Evolutionary conservation across 2,329 filamentous ascomycete genomes (phyloP), one percentile per base, ranked within the genome.

Genomic region (Aureobasidium mangrovei): DNA sequence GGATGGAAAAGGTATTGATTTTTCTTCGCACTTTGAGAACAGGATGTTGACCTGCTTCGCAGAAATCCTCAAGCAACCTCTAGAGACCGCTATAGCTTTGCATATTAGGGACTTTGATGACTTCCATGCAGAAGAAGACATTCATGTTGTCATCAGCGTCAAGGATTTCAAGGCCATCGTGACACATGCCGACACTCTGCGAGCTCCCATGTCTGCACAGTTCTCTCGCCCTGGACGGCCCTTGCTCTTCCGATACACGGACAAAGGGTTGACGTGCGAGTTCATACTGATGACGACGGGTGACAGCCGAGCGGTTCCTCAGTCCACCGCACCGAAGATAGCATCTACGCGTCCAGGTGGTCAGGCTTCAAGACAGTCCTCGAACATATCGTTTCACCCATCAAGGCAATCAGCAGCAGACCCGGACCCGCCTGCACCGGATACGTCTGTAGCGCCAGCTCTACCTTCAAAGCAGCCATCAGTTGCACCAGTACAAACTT

Each of bases 201-300:
- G 82, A 51, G 82, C 80, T n/a, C 77, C 79, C 43, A 73, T 91
- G 10, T 79, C 77, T 12, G 84, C 85, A 9, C 75, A 76, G 52
- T 91, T 90, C 68, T 90, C 87, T 2, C 73, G 79, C 28, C 86
- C 87, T 3, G 80, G 81, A 12, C 79, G 80, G 12, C 87, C 87
- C 1, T 78, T 91, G 64, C 84, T 88, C 62, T 77, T 91, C 56
- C 80, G 76, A 42, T 91, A 91, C 63, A 53, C 49, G 3, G 76
- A 78, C 27, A 82, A 85, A 56, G 85, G 83, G 33, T 75, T 91
- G 32, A 71, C 80, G 36, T 88, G 83, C 67, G 84, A 91, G 60
- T 91, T 90, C 61, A 85, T 89, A 41, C 77, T 91, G 57, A 91
- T 90, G 86, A 91, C 87, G 1, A 82, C 86, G 7, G 87, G 86